Base-by-base conservation (phyloP, 192 early-diverging fungal genomes). In the Rhizoclosmatium sp. region DNA sequence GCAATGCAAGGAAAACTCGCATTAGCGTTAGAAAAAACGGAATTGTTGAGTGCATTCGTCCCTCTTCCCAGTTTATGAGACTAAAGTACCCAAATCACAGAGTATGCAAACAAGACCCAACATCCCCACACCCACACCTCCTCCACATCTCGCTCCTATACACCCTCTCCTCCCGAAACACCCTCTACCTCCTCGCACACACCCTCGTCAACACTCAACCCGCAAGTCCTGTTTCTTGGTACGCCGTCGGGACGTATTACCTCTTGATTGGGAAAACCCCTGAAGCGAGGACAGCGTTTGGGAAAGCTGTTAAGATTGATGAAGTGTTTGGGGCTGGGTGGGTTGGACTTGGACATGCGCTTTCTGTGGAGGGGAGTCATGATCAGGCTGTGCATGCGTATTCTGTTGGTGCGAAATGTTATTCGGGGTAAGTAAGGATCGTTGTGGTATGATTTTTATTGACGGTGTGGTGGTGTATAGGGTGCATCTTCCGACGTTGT, bases 311-410 rank as follows among this genome's bases (percentile, higher is more conserved):
- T 4, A 78, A 76, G 1, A 87, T 94, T 47, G 91, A 95, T 78
- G 75, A 82, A 10, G 79, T 82, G 49, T 93, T 87, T 85, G 91
- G 86, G 0, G 85, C 88, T 4, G 93, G 90, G 23, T 96, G 95
- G 95, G 80, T 96, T 23, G 94, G 91, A 12, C 92, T 91, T 75
- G 95, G 89, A 4, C 94, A 95, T 80, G 85, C 93, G n/a, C 93
- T 94, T 80, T 87, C 92, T 5, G 77, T 84, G 9, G 94, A 94
- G 75, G 88, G 88, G 0, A 92, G 94, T 12, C 87, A 91, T 66
- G 94, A 96, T 74, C 86, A 88, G 71, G 95, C 95, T 2, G 91
- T 94, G 19, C 82, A 88, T 49, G 93, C 93, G 0, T 96, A 95
- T 75, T 75, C 86, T 14, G 89, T 87, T 0, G 91, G 92, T 31